A percentile compares a stretch with the other conserved stretches of the same genome.
Conservation (phyloP, 805 yeast genomes). For the Metschnikowia continentalis region DNA sequence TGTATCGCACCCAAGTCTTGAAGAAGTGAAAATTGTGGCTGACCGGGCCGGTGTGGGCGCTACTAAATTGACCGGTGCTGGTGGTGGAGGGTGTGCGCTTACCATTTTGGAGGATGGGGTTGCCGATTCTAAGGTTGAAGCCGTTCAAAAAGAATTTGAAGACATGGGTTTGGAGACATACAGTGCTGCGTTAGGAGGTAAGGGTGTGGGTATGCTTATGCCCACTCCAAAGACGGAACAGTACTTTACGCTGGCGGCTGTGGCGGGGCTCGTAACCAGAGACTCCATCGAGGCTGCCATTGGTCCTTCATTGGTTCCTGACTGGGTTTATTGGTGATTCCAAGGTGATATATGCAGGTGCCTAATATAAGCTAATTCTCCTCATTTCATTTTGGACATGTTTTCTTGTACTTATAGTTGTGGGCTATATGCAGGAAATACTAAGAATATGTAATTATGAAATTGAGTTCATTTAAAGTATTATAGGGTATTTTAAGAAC, state of each 20-base stretch:
- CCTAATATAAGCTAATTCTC: not conserved
- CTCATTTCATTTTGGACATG: too few relatives aligned
- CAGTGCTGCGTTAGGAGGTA: slow-evolving; percentile 82
- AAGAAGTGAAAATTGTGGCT: slow-evolving; percentile 62
- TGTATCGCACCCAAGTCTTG: slow-evolving; percentile 91
- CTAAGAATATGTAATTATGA: too few relatives aligned
- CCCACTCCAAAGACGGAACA: slow-evolving; percentile 9
- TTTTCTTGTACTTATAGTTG: too few relatives aligned
- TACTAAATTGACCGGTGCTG: slow-evolving; percentile 96
- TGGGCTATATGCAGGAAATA: too few relatives aligned
- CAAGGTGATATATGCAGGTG: not conserved
- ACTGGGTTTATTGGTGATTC: slow-evolving; percentile 61
- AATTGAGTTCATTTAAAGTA: too few relatives aligned
- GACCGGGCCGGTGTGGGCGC: slow-evolving; percentile 68
- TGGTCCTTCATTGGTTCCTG: slow-evolving; percentile 38
- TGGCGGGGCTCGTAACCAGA: slow-evolving; percentile 38
- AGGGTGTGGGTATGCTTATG: slow-evolving; percentile 65
- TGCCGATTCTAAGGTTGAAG: slow-evolving; percentile 29
- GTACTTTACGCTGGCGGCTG: slow-evolving; percentile 29
- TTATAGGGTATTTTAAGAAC: too few relatives aligned
- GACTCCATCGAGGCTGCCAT: slow-evolving; percentile 45
- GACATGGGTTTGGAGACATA: slow-evolving; percentile 64
- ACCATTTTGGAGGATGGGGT: slow-evolving; percentile 60
- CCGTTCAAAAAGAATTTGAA: slow-evolving; percentile 34
- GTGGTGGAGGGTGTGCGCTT: slow-evolving; percentile 98